phyloP scores from a whole-genome alignment of 495 filamentous ascomycete genomes.

The Podospora didyma region DNA sequence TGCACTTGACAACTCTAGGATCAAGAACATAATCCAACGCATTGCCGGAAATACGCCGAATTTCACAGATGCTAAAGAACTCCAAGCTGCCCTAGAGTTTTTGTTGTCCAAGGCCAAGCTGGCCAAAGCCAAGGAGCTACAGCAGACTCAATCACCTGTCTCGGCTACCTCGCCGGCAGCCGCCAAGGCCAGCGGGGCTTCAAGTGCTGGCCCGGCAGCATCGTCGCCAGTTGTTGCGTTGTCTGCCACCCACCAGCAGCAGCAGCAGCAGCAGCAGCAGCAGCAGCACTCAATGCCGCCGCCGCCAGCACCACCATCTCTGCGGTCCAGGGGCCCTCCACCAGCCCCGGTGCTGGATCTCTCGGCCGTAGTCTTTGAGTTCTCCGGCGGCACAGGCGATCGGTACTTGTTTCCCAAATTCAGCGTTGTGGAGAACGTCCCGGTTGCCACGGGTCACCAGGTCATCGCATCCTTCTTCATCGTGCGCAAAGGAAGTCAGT shows the following conservation, averaged over 20 bases:
- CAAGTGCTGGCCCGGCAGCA: constrained; percentile 22
- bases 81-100: constrained; percentile 38
- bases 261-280: too few relatives aligned
- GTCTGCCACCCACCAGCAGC: constrained; percentile 22
- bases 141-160: constrained; percentile 20
- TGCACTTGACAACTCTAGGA: constrained; percentile 35
- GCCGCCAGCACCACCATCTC: constrained; percentile 34
- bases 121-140: constrained; percentile 24
- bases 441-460: constrained; percentile 33
- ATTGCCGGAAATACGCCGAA: constrained; percentile 37
- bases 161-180: not conserved
- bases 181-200: constrained; percentile 15
- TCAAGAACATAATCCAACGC: constrained; percentile 36
- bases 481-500: constrained; percentile 54
- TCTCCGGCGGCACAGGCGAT: constrained; percentile 74
- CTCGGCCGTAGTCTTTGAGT: constrained; percentile 78
- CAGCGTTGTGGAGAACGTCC: constrained; percentile 71
- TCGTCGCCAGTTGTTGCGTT: constrained; percentile 18
- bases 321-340: constrained; percentile 52
- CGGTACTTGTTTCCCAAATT: constrained; percentile 86
- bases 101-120: constrained; percentile 27
- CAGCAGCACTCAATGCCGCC: too few relatives aligned
- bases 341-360: constrained; percentile 55
- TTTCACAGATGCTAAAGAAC: constrained; percentile 40
- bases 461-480: constrained; percentile 64